Conservation (phyloP, 2,329 filamentous ascomycete genomes). For the Grosmannia penicillata region DNA sequence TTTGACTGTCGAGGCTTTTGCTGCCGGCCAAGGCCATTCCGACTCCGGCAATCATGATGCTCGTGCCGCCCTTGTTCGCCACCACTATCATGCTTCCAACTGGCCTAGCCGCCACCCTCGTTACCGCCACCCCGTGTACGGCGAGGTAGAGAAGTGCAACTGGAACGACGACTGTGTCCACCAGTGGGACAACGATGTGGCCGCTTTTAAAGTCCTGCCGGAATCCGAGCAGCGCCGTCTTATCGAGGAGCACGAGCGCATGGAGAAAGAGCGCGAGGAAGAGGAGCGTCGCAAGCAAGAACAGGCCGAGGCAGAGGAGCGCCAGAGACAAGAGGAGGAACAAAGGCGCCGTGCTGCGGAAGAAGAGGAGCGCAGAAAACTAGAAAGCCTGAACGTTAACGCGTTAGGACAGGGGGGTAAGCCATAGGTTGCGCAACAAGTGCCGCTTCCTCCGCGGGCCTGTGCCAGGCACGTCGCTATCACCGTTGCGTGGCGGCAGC, state of each 20-base stretch:
- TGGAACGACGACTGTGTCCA: slow-evolving; percentile 51
- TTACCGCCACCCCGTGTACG: slow-evolving; percentile 53
- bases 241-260: slow-evolving; percentile 21
- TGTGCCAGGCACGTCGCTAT: no score
- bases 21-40: slow-evolving; percentile 58
- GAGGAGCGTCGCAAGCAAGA: slow-evolving; percentile 10
- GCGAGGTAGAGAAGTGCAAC: slow-evolving; percentile 57
- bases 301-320: slow-evolving; percentile 15
- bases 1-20: slow-evolving; percentile 56
- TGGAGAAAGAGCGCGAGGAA: slow-evolving; percentile 14
- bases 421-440: not conserved
- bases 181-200: slow-evolving; percentile 50
- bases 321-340: slow-evolving; percentile 18
- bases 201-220: slow-evolving; percentile 40
- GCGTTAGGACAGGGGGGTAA: slow-evolving; percentile 7
- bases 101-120: slow-evolving; percentile 55
- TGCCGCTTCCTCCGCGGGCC: not conserved
- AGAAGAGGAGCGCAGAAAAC: slow-evolving; percentile 5
- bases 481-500: no score
- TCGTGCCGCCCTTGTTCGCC: slow-evolving; percentile 51
- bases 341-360: slow-evolving; percentile 6
- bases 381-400: no score
- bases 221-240: slow-evolving; percentile 43
- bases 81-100: slow-evolving; percentile 60
- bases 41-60: slow-evolving; percentile 57